Base-by-base conservation (phyloP, 306 rosid genomes). In the Cucumis hystrix region DNA sequence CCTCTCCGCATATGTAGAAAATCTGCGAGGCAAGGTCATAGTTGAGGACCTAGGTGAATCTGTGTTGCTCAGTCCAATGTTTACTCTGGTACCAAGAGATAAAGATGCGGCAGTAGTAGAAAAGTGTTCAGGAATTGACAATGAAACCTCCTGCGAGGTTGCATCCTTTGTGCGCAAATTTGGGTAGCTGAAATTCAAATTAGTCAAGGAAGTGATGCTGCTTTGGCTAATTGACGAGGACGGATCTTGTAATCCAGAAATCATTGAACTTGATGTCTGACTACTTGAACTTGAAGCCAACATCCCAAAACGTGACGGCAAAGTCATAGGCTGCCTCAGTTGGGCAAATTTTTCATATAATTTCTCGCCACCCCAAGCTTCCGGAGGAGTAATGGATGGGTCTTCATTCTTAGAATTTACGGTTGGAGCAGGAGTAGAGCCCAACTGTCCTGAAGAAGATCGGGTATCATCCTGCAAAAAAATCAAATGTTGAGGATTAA, bases 291-390 rank as follows among this genome's bases (percentile, higher is more conserved):
- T 71, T 71, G 97, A 81, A 84, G 85, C 82, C 75, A 81, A 45
- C 64, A 77, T 79, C 86, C 93, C 93, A 77, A 89, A 80, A 65
- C 98, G 96, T 82, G 99, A 89, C 13, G 97, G 93, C 69, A 75
- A 84, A 81, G 83, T 81, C 79, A 74, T 80, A 63, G 92, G 84
- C 78, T 81, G 96, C 45, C 86, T 93, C 35, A 79, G 28, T 78
- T 81, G 87, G 75, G 85, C 58, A 85, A 85, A 89, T 80, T 91
- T 92, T 59, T 96, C 99, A 79, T 94, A 85, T 59, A 85, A 82
- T 85, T 78, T 88, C 92, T 96, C 99, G 37, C 99, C 98, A 59
- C 98, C 99, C 99, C 99, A 96, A 80, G 97, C 93, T 88, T 96
- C 99, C 16, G 99, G 98, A 87, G 98, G 99, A 70, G 99, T 96